Base-by-base conservation (phyloP, 768 basidiomycete genomes). In the Hydnomerulius pinastri region DNA sequence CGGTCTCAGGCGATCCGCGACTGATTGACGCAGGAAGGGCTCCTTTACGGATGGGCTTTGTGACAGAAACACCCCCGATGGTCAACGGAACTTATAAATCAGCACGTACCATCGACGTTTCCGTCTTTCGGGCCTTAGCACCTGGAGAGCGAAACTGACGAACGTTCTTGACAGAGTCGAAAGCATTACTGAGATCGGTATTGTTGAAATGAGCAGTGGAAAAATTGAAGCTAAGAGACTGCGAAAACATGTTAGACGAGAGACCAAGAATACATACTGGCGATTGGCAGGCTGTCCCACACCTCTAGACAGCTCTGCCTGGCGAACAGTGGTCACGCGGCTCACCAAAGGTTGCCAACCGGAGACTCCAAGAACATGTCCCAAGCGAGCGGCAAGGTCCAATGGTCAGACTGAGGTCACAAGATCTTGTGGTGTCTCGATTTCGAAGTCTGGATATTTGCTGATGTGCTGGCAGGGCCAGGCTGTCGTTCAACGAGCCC, bases 191-290 rank as follows among this genome's bases (percentile, higher is more conserved):
- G 56, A 64, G 38, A 56, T 62, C 10, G n/a, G 59, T 30, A 40
- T 45, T n/a, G 25, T 61, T 25, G 17, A 52, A 64, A 61, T 1
- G 62, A 64, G 51, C 43, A 62, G 64, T 46, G 46, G 46, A 17
- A 20, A n/a, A 23, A 12, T 30, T 46, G 32, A 43, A 10, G n/a
- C n/a, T n/a, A n/a, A n/a, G n/a, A n/a, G n/a, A n/a, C n/a, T n/a
- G n/a, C n/a, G n/a, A n/a, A 32, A 32, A 32, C 36, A 40, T 50
- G 28, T 30, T 44, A 1, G 38, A 35, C 13, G 20, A 48, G 44
- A 30, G 35, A 29, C n/a, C n/a, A 20, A 6, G 27, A 18, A 12
- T 36, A 15, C 18, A 15, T 12, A 15, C 13, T 6, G 35, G 13
- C 35, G 35, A 6, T 36, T 15, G 18, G 35, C 35, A 6, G 13